A percentile compares a stretch with the other conserved stretches of the same genome.
phyloP scores from a whole-genome alignment of 1,139 yeast species.

The Sugiyamaella paludigena region DNA sequence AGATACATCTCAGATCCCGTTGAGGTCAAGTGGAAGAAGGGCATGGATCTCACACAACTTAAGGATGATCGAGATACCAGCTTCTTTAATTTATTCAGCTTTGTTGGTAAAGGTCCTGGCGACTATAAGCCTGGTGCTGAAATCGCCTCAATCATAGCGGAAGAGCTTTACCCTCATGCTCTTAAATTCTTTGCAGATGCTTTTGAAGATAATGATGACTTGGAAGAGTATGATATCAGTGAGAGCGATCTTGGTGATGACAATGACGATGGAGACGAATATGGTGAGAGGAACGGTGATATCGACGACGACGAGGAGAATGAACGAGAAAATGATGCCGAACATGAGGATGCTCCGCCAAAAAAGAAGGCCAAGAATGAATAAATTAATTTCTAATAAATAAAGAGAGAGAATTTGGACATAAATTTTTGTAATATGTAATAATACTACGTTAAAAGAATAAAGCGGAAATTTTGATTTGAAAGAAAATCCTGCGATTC shows the following conservation, averaged over 20 bases:
- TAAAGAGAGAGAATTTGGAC: too few species aligned
- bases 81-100: slow-evolving; percentile 41
- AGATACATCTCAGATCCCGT: slow-evolving; percentile 34
- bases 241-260: slow-evolving; percentile 31
- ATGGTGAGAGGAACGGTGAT: too few species aligned
- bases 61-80: slow-evolving; percentile 32
- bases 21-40: slow-evolving; percentile 38
- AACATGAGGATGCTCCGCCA: slow-evolving; percentile 29
- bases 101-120: slow-evolving; percentile 37
- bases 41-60: slow-evolving; percentile 34
- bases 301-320: slow-evolving; percentile 27
- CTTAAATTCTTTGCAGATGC: slow-evolving; percentile 35
- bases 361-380: slow-evolving; percentile 25
- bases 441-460: too few species aligned
- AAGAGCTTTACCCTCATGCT: slow-evolving; percentile 43
- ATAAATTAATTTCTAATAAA: too few species aligned
- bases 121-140: slow-evolving; percentile 36
- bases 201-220: slow-evolving; percentile 23
- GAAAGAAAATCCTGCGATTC: too few species aligned
- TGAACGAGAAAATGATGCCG: slow-evolving; percentile 25
- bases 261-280: slow-evolving; percentile 33
- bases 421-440: too few species aligned
- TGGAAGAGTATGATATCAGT: slow-evolving; percentile 29
- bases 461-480: too few species aligned
- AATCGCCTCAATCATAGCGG: slow-evolving; percentile 39